phyloP scores from a whole-genome alignment of 306 rosid genomes.

The Malus sylvestris region DNA sequence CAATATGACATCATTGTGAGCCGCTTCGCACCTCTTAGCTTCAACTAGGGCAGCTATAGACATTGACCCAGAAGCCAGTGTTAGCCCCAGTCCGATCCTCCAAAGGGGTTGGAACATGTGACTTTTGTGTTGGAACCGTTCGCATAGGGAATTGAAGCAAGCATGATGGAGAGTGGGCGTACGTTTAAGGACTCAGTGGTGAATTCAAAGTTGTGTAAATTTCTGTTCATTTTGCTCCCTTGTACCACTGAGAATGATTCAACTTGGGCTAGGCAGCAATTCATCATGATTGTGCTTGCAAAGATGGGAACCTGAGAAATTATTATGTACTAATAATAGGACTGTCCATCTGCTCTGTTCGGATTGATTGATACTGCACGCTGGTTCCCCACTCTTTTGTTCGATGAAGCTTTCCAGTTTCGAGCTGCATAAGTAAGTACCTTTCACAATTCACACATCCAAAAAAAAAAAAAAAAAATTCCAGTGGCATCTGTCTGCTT shows the following conservation, averaged over 20 bases:
- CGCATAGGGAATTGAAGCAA: conserved; percentile 18
- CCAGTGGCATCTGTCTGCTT: neutral
- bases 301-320: conserved; percentile 24
- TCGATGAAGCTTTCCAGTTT: conserved; percentile 1
- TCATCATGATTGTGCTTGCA: conserved; percentile 34
- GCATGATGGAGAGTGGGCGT: conserved; percentile 16
- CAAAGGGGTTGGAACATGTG: conserved; percentile 16
- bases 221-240: conserved; percentile 33
- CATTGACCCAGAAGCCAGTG: conserved; percentile 27
- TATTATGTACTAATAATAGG: neutral
- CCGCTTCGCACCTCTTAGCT: conserved; percentile 19
- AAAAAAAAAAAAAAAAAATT: neutral
- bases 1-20: neutral
- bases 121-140: neutral
- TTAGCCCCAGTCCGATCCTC: conserved; percentile 26
- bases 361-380: neutral
- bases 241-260: conserved; percentile 35
- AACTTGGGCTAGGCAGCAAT: conserved; percentile 30
- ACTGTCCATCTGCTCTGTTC: neutral
- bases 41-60: conserved; percentile 29
- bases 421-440: conserved; percentile 17
- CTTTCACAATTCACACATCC: neutral
- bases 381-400: neutral
- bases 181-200: conserved; percentile 27
- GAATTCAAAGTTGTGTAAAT: conserved; percentile 14